phyloP scores from a whole-genome alignment of 352 stramenopile genomes.

The Pelagophyceae sp. region DNA sequence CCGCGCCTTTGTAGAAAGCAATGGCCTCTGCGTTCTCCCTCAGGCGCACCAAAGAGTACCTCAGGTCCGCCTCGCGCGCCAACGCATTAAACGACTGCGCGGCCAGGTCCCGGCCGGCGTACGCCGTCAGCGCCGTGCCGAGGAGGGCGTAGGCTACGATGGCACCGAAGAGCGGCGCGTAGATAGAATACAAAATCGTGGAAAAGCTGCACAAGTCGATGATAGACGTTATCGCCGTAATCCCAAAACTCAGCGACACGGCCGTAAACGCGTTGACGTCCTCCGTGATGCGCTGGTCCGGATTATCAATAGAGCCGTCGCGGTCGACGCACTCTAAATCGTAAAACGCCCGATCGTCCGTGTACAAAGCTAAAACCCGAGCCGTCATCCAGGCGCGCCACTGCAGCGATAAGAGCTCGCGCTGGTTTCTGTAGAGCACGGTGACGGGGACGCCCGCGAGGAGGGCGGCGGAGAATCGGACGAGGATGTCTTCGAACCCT shows the following conservation, averaged over 20 bases:
- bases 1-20: constrained; percentile 46
- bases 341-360: constrained; percentile 57
- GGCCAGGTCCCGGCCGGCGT: too few species aligned
- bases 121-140: constrained; percentile 37
- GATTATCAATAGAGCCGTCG: constrained; percentile 55
- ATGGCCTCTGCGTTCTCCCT: constrained; percentile 72
- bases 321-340: constrained; percentile 52
- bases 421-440: constrained; percentile 51
- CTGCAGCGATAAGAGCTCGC: constrained; percentile 35
- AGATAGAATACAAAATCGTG: constrained; percentile 65
- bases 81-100: constrained; percentile 48
- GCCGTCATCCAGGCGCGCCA: constrained; percentile 70
- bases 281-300: constrained; percentile 69
- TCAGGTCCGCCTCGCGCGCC: constrained; percentile 63
- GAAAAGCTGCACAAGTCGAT: constrained; percentile 65
- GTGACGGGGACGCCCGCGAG: constrained; percentile 48
- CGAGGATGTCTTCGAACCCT: constrained; percentile 56
- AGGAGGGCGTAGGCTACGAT: constrained; percentile 59
- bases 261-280: constrained; percentile 62
- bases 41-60: constrained; percentile 62
- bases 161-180: constrained; percentile 59
- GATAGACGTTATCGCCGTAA: constrained; percentile 56
- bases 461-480: constrained; percentile 46
- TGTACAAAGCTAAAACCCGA: constrained; percentile 52
- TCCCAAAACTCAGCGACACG: constrained; percentile 57